Evolutionary conservation across 1,139 yeast genomes (phyloP), one percentile per base, ranked within the genome.

Genomic region (Blastobotrys indianensis): DNA sequence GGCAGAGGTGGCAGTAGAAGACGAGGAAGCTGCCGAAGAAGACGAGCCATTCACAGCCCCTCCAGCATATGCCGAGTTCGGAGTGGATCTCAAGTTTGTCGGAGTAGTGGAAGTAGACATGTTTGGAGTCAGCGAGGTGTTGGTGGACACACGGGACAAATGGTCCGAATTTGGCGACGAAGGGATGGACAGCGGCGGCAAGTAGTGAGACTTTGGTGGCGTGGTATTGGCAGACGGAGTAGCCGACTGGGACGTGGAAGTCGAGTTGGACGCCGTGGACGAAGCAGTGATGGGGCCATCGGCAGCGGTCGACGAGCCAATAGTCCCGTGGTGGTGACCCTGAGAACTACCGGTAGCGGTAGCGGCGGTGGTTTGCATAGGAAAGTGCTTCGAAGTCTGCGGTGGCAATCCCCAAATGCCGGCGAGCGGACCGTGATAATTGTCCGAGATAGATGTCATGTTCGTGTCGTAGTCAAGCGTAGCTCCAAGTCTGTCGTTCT

Each of bases 351-450:
- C 39, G n/a, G 20, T 11, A 12, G 28, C 41, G 29, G 16, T 12
- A 16, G 32, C 29, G 10, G 25, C 33, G 8, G 40, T 35, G 35
- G 41, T n/a, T n/a, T n/a, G n/a, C n/a, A n/a, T 36, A 31, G 50
- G 50, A 30, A 47, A 47, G 25, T 47, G 50, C 44, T 47, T 47
- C 29, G 50, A 47, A 12, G 42, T 50, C n/a, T 47, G 46, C n/a
- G 42, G 25, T 29, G 61, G 56, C 25, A 58, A 52, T 31, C 59
- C 59, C 66, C 65, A 61, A 15, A 62, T 52, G 37, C 58, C 60
- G 15, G 56, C 54, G 37, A 56, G 41, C n/a, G 57, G 56, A n/a
- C 51, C 52, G 42, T 51, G 54, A 35, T 54, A 54, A 32, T 45
- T 46, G 44, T 55, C 57, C 20, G 51, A 47, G 20, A 51, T 28